These are phyloP conservation scores for Aethionema arabicum DNA, from an alignment of 345 rosid species.

Conservation along the genomic window DNA sequence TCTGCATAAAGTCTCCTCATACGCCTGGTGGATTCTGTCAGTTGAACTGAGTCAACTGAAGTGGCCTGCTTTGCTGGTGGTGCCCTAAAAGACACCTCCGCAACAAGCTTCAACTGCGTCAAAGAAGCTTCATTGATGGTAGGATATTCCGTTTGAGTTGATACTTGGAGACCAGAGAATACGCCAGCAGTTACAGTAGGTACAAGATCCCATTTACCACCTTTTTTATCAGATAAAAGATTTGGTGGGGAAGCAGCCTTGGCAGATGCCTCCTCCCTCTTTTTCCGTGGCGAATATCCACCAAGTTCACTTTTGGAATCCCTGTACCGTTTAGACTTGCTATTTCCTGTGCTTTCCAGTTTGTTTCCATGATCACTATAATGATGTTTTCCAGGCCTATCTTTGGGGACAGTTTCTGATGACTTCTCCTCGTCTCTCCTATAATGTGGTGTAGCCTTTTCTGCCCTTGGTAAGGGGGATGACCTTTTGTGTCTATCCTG, in stretches of 20 bases:
- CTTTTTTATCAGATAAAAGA: constrained; percentile 66
- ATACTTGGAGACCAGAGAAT: constrained; percentile 39
- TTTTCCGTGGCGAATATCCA: constrained; percentile 93
- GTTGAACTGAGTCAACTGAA: constrained; percentile 68
- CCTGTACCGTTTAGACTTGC: constrained; percentile 53
- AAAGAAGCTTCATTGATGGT: constrained; percentile 45
- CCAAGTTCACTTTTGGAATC: constrained; percentile 74
- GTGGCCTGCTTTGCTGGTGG: constrained; percentile 40
- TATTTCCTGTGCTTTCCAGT: constrained; percentile 44
- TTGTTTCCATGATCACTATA: constrained; percentile 45
- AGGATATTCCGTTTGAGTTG: constrained; percentile 44
- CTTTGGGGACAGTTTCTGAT: constrained; percentile 43
- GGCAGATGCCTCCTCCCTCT: constrained; percentile 58
- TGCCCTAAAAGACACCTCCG: constrained; percentile 40
- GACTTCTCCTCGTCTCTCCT: constrained; percentile 47
- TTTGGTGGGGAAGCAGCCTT: constrained; percentile 71
- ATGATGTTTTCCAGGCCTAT: constrained; percentile 51
- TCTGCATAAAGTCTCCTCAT: constrained; percentile 89
- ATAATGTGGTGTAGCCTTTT: constrained; percentile 45
- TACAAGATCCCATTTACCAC: constrained; percentile 80
- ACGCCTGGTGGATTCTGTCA: constrained; percentile 82
- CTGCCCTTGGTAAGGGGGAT: constrained; percentile 54
- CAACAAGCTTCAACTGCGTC: constrained; percentile 41
- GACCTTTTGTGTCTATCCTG: constrained; percentile 54
- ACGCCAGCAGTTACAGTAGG: constrained; percentile 42